These are phyloP conservation scores for Streptanthus diversifolius DNA, from an alignment of 345 rosid genomes.

Conservation along the genomic window DNA sequence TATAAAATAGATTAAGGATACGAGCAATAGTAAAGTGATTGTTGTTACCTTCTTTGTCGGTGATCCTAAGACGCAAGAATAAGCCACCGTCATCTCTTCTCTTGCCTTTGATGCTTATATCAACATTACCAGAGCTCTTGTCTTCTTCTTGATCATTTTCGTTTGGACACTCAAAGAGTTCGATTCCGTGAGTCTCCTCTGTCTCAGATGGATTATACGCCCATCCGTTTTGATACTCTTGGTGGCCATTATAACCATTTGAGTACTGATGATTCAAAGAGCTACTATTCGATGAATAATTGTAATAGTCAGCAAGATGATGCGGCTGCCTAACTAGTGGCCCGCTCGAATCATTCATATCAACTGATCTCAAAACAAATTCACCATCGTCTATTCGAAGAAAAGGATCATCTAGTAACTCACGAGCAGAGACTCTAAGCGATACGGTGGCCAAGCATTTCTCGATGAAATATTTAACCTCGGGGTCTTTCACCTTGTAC, in stretches of 20 bases:
- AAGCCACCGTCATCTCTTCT: slow-evolving; percentile 61
- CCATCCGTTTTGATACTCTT: slow-evolving; percentile 44
- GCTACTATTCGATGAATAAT: slow-evolving; percentile 27
- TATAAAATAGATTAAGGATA: neutral
- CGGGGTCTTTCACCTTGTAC: slow-evolving; percentile 83
- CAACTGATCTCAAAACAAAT: slow-evolving; percentile 48
- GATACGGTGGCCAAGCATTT: slow-evolving; percentile 93
- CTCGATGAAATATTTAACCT: slow-evolving; percentile 78
- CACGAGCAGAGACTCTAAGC: slow-evolving; percentile 83
- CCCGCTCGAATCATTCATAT: slow-evolving; percentile 39
- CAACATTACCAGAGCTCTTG: slow-evolving; percentile 59
- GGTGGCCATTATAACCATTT: slow-evolving; percentile 43
- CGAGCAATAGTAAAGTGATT: neutral
- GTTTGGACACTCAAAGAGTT: slow-evolving; percentile 57
- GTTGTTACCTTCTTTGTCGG: slow-evolving; percentile 79
- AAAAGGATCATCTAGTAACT: slow-evolving; percentile 86
- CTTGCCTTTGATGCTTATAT: slow-evolving; percentile 85
- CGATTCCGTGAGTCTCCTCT: slow-evolving; percentile 65
- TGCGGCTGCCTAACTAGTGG: slow-evolving; percentile 56
- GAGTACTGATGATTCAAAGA: slow-evolving; percentile 46
- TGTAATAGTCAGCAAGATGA: slow-evolving; percentile 36
- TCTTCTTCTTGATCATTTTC: slow-evolving; percentile 51
- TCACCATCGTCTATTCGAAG: slow-evolving; percentile 61
- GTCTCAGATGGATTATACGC: slow-evolving; percentile 56
- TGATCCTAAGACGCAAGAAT: slow-evolving; percentile 77